A percentile compares a stretch with the other conserved stretches of the same genome.
phyloP scores from a whole-genome alignment of 1,284 basidiomycete species.

The Sphagnurus paluster region DNA sequence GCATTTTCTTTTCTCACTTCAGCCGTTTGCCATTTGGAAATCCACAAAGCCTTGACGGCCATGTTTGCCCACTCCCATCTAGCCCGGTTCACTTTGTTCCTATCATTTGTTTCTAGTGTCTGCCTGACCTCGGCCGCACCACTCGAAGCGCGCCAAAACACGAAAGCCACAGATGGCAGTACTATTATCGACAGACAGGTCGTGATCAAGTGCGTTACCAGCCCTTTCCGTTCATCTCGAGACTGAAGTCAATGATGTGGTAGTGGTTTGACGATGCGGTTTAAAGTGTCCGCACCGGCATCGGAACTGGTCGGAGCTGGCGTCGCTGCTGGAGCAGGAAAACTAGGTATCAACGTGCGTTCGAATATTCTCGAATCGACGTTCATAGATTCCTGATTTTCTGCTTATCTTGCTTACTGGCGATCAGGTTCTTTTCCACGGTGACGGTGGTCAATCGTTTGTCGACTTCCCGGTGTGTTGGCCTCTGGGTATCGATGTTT shows the following conservation, averaged over 20 bases:
- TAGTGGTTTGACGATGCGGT: constrained; percentile 26
- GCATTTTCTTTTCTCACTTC: neutral
- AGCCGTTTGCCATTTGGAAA: neutral
- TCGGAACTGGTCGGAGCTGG: constrained; percentile 20
- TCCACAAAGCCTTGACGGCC: constrained; percentile 9
- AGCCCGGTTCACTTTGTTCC: constrained; percentile 1
- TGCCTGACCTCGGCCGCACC: constrained; percentile 7
- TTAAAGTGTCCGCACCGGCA: constrained; percentile 26
- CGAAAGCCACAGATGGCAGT: constrained; percentile 25
- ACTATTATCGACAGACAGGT: constrained; percentile 25
- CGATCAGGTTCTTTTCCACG: constrained; percentile 23
- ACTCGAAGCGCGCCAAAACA: constrained; percentile 8
- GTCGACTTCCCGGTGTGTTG: constrained; percentile 25
- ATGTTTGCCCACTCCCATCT: constrained; percentile 5
- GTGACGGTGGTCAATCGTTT: constrained; percentile 28
- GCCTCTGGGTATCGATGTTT: no score
- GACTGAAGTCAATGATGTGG: neutral
- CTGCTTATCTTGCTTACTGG: neutral
- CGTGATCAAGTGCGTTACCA: constrained; percentile 22
- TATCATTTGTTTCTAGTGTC: constrained; percentile 2
- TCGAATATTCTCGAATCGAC: neutral
- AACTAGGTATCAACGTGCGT: constrained; percentile 21
- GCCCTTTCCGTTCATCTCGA: neutral
- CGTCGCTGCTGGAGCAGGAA: constrained; percentile 13
- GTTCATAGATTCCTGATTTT: neutral